Evolutionary conservation across 345 rosid genomes (phyloP).

Genomic region (Hibiscus trionum): DNA sequence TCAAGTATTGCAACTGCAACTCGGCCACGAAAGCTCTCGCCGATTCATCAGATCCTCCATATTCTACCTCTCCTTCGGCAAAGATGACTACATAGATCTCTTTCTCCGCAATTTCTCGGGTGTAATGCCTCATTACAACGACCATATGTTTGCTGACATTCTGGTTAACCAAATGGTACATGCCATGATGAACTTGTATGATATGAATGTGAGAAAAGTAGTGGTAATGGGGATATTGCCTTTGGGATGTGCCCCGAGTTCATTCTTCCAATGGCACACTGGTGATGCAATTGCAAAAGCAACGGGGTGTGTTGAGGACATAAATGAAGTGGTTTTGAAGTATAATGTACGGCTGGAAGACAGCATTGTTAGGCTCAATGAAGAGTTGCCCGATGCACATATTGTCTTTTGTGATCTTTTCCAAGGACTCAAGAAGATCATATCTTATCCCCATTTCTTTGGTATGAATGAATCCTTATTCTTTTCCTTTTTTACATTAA

Average conservation of each 20-base stretch:
- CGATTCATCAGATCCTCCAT: conserved; percentile 36
- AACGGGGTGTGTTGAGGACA: conserved; percentile 34
- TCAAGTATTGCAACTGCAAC: conserved; percentile 46
- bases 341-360: conserved; percentile 40
- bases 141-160: conserved; percentile 38
- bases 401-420: conserved; percentile 48
- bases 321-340: conserved; percentile 41
- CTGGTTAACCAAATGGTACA: conserved; percentile 44
- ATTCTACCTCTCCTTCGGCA: conserved; percentile 63
- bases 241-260: conserved; percentile 52
- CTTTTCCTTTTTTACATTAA: no score
- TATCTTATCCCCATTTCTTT: conserved; percentile 25
- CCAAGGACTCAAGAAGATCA: conserved; percentile 43
- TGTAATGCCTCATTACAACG: conserved; percentile 30
- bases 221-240: conserved; percentile 48
- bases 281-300: neutral
- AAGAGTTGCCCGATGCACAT: conserved; percentile 31
- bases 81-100: conserved; percentile 49
- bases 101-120: conserved; percentile 43
- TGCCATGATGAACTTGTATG: conserved; percentile 38
- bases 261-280: conserved; percentile 29
- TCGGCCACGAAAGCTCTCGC: conserved; percentile 22
- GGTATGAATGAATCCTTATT: conserved; percentile 21
- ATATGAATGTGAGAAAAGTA: conserved; percentile 40
- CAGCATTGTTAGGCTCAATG: conserved; percentile 28